Evolutionary conservation across 768 basidiomycete genomes (phyloP), one percentile per base, ranked within the genome.

Genomic region (Leccinellum luteum): DNA sequence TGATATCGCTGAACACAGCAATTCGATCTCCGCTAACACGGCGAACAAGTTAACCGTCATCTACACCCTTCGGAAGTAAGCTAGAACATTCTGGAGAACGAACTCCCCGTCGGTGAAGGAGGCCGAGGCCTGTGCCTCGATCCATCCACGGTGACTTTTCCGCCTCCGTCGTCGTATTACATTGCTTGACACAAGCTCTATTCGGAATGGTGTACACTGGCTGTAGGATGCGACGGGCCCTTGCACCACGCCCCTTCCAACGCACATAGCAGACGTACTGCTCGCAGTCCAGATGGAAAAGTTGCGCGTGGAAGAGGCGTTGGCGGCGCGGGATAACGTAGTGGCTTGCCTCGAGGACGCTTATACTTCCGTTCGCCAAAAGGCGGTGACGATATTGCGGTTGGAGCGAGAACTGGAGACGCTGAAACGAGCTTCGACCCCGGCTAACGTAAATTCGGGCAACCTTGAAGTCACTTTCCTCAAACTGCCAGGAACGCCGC

Each of bases 311-410:
- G 69, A 68, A 21, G 86, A 89, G 64, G 85, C 84, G 2, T 68
- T 85, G 52, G 74, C 72, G 27, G 88, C 87, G 30, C 82, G 88
- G 41, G 88, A 90, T 64, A 79, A 77, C 30, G 81, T 79, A 15
- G 80, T 87, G 2, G 71, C 79, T 43, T 81, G 81, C 30, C 78
- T 90, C 13, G 75, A 80, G 31, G 79, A 83, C 48, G 85, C 85
- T 10, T 86, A 84, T 64, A 67, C 73, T 14, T 83, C 84, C 0
- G 74, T 89, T 62, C 79, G 79, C n/a, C 79, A 85, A 66, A 88
- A 89, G 70, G 76, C 79, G 1, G 74, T 76, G 21, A 66, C 74
- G 7, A 80, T 89, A 56, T 75, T 79, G 32, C 74, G 68, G 7
- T 66, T 87, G 45, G 78, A 82, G 60, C 72, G 74, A 54, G 76